These are phyloP conservation scores for Saccharomyces hybrid DNA, from an alignment of 1,139 yeast genomes.

Conservation along the genomic window DNA sequence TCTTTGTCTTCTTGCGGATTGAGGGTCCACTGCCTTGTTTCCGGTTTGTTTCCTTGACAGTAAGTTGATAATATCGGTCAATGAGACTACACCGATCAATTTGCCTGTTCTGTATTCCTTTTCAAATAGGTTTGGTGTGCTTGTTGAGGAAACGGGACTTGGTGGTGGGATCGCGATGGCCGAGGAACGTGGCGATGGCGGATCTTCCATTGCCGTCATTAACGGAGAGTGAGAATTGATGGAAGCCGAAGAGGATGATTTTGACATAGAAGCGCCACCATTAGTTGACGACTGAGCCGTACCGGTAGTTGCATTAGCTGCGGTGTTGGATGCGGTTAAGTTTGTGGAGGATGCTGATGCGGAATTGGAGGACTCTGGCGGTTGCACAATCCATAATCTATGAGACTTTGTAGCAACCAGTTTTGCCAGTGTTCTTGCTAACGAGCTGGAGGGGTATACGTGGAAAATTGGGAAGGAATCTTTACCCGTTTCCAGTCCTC, in stretches of 20 bases:
- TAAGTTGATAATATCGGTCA: constrained; percentile 79
- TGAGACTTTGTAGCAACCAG: too few relatives aligned
- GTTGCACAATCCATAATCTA: too few relatives aligned
- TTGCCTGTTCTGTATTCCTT: constrained; percentile 56
- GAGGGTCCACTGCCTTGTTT: constrained; percentile 69
- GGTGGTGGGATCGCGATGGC: constrained; percentile 18
- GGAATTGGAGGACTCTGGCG: too few relatives aligned
- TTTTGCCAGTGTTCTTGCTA: too few relatives aligned
- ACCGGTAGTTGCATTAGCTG: too few relatives aligned
- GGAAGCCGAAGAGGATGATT: neutral
- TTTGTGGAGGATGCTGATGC: too few relatives aligned
- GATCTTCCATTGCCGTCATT: constrained; percentile 20
- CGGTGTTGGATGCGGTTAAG: too few relatives aligned
- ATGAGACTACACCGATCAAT: constrained; percentile 80
- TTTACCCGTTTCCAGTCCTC: too few relatives aligned
- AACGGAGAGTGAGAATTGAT: constrained; percentile 16
- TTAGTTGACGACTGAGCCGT: constrained; percentile 4
- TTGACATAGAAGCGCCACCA: constrained; percentile 1
- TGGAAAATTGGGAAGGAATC: too few relatives aligned
- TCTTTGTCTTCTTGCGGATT: constrained; percentile 78
- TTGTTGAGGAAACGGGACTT: constrained; percentile 11
- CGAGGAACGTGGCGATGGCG: constrained; percentile 12
- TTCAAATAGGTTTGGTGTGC: constrained; percentile 30
- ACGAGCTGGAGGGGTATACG: too few relatives aligned
- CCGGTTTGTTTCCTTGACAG: constrained; percentile 62